A percentile compares a stretch with the other conserved stretches of the same genome.
Evolutionary conservation across 2,329 filamentous ascomycete species (phyloP).

Genomic region (Aspergillus thermomutatus): DNA sequence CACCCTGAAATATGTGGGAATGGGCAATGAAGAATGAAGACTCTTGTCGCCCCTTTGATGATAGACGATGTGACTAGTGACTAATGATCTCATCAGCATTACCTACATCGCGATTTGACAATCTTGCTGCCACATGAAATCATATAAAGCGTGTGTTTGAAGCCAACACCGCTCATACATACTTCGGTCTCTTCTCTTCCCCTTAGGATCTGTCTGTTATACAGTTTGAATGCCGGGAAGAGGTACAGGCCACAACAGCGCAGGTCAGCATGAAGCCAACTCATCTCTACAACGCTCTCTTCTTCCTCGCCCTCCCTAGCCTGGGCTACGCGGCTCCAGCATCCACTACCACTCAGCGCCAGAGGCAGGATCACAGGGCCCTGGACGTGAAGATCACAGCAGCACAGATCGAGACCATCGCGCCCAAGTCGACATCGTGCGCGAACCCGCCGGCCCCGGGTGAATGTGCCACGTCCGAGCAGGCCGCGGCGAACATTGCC

Average conservation of each 20-base stretch:
- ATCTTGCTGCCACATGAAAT: not conserved
- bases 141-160: not conserved
- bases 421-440: slow-evolving; percentile 58
- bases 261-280: slow-evolving; percentile 8
- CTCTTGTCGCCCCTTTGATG: not conserved
- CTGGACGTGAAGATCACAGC: slow-evolving; percentile 19
- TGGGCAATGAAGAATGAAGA: not conserved
- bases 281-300: slow-evolving; percentile 5
- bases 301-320: slow-evolving; percentile 16
- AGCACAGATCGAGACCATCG: slow-evolving; percentile 44
- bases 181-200: not conserved
- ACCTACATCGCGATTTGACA: not conserved
- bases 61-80: not conserved
- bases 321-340: slow-evolving; percentile 10
- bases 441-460: slow-evolving; percentile 40
- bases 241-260: not conserved
- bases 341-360: not conserved
- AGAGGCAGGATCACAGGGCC: not conserved
- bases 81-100: not conserved
- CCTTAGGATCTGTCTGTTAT: not conserved
- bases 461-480: slow-evolving; percentile 65
- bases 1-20: not conserved
- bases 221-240: not conserved
- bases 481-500: slow-evolving; percentile 58
- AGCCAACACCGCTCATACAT: not conserved